Evolutionary conservation across 495 filamentous ascomycete genomes (phyloP), one percentile per base, ranked within the genome.

Genomic region (Xylaria cubensis): DNA sequence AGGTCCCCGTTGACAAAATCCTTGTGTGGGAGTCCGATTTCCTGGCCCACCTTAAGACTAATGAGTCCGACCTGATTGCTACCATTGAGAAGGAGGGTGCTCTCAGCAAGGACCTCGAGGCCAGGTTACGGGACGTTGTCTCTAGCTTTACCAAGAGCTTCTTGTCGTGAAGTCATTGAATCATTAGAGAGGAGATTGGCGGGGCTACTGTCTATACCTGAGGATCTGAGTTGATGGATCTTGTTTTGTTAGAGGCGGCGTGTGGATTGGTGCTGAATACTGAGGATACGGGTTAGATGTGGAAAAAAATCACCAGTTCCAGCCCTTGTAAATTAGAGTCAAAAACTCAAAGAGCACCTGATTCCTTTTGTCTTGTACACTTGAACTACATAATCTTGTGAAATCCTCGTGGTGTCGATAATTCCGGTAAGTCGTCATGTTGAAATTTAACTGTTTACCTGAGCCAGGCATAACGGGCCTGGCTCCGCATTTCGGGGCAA

Each of bases 41-140:
- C 91, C 87, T 97, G 55, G 84, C 91, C 76, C 92, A 97, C 88
- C 86, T 99, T 79, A 94, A 91, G 89, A 92, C 88, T 81, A 95
- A 92, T 87, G 90, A 98, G 88, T 80, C 89, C 32, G 95, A 94
- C 74, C 86, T 99, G 72, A 82, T 97, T 70, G 86, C 90, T 75
- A 91, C 92, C 79, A 98, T 99, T 78, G 94, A 97, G 79, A 94
- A 95, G 89, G 95, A 99, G 89, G 96, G 96, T 84, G 89, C 93
- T 80, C 83, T 99, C 80, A 94, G 92, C 91, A 97, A 98, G 89
- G 97, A 97, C 46, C 87, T 95, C 65, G 96, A 99, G 90, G 88
- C 84, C 75, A 91, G 90, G 85, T 86, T 99, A 81, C 93, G 90
- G 89, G 91, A 97, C 71, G 87, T 92, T 77, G 90, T 94, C 77